These are phyloP conservation scores for Magnaporthales sp. DNA, from an alignment of 2,329 filamentous ascomycete species.

Conservation along the genomic window DNA sequence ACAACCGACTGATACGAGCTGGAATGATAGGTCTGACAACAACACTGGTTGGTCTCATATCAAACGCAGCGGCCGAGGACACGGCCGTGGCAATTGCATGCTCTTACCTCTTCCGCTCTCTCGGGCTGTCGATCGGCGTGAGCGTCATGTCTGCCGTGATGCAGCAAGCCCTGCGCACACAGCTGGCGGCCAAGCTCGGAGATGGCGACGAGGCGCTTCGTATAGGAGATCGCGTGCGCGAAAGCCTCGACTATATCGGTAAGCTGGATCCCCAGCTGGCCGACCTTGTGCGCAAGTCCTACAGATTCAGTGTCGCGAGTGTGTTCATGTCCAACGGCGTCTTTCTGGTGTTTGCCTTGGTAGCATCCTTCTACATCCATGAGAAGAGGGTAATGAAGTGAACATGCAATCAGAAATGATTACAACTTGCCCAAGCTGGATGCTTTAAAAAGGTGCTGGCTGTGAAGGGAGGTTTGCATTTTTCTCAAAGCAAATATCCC, in stretches of 20 bases:
- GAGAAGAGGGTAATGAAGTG: conserved; percentile 43
- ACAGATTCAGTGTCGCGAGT: conserved; percentile 38
- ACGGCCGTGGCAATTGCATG: conserved; percentile 70
- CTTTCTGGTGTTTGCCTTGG: conserved; percentile 28
- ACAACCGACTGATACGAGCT: not conserved
- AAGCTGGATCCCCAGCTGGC: conserved; percentile 52
- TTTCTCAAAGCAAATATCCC: not conserved
- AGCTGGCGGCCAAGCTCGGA: conserved; percentile 43
- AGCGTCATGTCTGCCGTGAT: conserved; percentile 64
- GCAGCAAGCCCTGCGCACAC: conserved; percentile 55
- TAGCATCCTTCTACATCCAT: conserved; percentile 40
- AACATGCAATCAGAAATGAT: not conserved
- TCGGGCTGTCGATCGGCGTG: conserved; percentile 69
- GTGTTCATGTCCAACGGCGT: conserved; percentile 29
- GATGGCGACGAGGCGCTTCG: conserved; percentile 50
- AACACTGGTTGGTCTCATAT: conserved; percentile 62
- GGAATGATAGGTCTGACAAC: conserved; percentile 53
- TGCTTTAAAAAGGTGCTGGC: not conserved
- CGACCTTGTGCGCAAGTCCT: conserved; percentile 55
- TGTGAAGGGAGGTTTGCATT: not conserved
- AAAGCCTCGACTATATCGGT: conserved; percentile 62
- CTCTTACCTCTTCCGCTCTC: conserved; percentile 70
- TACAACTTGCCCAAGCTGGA: not conserved
- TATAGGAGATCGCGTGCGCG: conserved; percentile 60
- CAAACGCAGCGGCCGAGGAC: conserved; percentile 58